Conservation (phyloP, 1,284 basidiomycete species). For the Sanghuangporus weigelae region DNA sequence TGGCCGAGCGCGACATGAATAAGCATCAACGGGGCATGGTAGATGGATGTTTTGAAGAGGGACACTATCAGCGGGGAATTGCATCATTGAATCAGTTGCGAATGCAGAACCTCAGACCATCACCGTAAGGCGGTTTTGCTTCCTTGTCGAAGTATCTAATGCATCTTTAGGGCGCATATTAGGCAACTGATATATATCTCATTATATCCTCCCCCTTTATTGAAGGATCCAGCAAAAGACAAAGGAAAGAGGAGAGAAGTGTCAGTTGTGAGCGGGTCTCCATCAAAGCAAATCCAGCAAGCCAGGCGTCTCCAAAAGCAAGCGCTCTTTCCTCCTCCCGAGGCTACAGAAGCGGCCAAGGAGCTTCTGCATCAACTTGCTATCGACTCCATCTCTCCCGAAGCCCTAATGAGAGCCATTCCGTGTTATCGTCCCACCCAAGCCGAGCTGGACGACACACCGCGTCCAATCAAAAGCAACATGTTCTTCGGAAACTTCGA, state of each 20-base stretch:
- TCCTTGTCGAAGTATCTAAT: neutral
- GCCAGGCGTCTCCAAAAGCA: slow-evolving; percentile 37
- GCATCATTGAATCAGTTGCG: slow-evolving; percentile 53
- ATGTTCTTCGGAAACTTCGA: slow-evolving; percentile 6
- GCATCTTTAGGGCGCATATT: slow-evolving; percentile 45
- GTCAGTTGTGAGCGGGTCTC: slow-evolving; percentile 25
- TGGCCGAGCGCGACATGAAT: slow-evolving; percentile 32
- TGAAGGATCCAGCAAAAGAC: slow-evolving; percentile 20
- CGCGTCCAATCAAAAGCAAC: slow-evolving; percentile 6
- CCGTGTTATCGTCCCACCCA: slow-evolving; percentile 38
- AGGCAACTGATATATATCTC: slow-evolving; percentile 64
- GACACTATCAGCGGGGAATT: slow-evolving; percentile 63
- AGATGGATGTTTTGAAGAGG: slow-evolving; percentile 67
- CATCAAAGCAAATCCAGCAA: slow-evolving; percentile 36
- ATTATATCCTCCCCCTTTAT: slow-evolving; percentile 46
- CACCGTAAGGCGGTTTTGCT: slow-evolving; percentile 37
- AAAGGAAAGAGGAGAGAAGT: slow-evolving; percentile 29
- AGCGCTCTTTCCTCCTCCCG: slow-evolving; percentile 32
- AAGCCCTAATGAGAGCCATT: slow-evolving; percentile 46
- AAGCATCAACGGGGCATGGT: slow-evolving; percentile 52
- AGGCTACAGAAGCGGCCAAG: slow-evolving; percentile 45
- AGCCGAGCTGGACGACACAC: slow-evolving; percentile 12
- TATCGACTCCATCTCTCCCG: slow-evolving; percentile 46
- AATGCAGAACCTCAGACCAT: slow-evolving; percentile 46
- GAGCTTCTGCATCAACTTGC: slow-evolving; percentile 52